Conservation (phyloP, 768 basidiomycete species). For the Rhodotorula sphaerocarpa region DNA sequence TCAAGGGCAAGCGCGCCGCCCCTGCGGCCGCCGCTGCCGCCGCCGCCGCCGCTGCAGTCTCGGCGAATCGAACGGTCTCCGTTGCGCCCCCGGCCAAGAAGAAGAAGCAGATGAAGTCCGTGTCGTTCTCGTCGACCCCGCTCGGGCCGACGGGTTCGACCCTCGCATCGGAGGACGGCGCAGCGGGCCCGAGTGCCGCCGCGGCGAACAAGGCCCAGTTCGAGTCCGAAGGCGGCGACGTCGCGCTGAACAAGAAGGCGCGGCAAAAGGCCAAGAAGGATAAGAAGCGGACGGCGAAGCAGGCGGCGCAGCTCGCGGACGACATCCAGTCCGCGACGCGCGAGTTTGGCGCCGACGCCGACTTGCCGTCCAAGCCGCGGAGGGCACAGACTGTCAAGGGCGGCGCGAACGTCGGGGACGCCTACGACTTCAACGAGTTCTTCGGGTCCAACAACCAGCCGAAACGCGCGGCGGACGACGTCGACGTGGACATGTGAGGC, state of each 20-base stretch:
- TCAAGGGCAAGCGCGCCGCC: slow-evolving; percentile 28
- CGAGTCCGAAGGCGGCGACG: slow-evolving; percentile 22
- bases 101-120: slow-evolving; percentile 21
- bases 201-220: slow-evolving; percentile 19
- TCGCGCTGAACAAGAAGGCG: slow-evolving; percentile 37
- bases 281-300: slow-evolving; percentile 37
- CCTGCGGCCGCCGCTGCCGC: background rate
- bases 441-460: slow-evolving; percentile 10
- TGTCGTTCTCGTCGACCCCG: slow-evolving; percentile 33
- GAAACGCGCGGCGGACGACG: background rate
- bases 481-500: slow-evolving; percentile 13
- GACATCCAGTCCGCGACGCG: slow-evolving; percentile 22
- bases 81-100: slow-evolving; percentile 35
- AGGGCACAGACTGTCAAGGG: slow-evolving; percentile 13
- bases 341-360: slow-evolving; percentile 33
- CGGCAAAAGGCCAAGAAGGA: slow-evolving; percentile 37
- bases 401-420: slow-evolving; percentile 9
- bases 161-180: background rate
- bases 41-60: background rate
- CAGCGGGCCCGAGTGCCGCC: background rate
- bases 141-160: slow-evolving; percentile 30
- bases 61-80: slow-evolving; percentile 31
- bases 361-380: slow-evolving; percentile 20
- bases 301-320: slow-evolving; percentile 5
- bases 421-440: slow-evolving; percentile 36